Conservation (phyloP, 176 grass and related monocot species). For the Puccinellia tenuiflora region DNA sequence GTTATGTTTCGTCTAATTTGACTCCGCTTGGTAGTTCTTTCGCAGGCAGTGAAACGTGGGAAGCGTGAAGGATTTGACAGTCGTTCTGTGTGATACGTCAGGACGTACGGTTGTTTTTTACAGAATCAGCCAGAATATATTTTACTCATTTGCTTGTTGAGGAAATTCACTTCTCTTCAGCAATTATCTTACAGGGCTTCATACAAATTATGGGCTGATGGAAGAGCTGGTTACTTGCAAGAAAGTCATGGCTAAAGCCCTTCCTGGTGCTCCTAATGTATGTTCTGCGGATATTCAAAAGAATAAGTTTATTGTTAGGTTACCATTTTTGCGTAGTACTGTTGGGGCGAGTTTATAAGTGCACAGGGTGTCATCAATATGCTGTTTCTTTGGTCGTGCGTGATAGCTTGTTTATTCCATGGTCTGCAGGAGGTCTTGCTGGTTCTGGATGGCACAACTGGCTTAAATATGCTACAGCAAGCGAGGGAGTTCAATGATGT, state of each 20-base stretch:
- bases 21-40: slow-evolving; percentile 81
- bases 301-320: background rate
- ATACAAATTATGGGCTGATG: slow-evolving; percentile 98
- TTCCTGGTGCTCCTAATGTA: slow-evolving; percentile 92
- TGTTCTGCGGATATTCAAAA: slow-evolving; percentile 7
- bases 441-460: slow-evolving; percentile 95
- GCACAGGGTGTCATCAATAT: background rate
- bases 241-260: slow-evolving; percentile 75
- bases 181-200: slow-evolving; percentile 56
- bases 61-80: slow-evolving; percentile 81
- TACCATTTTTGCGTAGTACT: background rate
- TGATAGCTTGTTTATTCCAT: background rate
- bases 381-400: background rate
- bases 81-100: slow-evolving; percentile 93
- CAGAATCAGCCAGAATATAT: background rate
- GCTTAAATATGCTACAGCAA: slow-evolving; percentile 93
- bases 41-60: slow-evolving; percentile 84
- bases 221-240: slow-evolving; percentile 89
- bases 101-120: slow-evolving; percentile 65
- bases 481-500: slow-evolving; percentile 98
- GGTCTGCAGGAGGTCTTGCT: slow-evolving; percentile 66
- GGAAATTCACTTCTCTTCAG: background rate
- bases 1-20: slow-evolving; percentile 51
- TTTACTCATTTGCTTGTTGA: background rate
- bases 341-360: background rate